These are phyloP conservation scores for Curvularia verruculosa DNA, from an alignment of 2,329 filamentous ascomycete species.

Conservation along the genomic window DNA sequence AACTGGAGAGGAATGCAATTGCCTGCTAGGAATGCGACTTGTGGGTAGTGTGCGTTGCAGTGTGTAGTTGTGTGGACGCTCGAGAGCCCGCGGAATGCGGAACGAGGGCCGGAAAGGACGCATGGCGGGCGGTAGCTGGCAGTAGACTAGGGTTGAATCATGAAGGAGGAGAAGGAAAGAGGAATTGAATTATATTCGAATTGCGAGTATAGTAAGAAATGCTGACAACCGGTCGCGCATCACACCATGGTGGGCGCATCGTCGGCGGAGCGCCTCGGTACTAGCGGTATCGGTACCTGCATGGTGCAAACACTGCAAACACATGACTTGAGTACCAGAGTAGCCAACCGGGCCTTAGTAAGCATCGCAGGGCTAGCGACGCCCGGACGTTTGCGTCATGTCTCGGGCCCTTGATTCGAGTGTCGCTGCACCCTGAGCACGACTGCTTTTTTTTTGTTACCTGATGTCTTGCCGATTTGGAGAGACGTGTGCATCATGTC, in stretches of 20 bases:
- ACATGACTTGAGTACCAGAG: too few species aligned
- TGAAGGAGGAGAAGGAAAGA: slow-evolving; percentile 8
- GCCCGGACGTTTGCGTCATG: not conserved
- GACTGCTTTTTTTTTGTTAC: not conserved
- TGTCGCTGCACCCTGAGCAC: not conserved
- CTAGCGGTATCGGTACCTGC: slow-evolving; percentile 19
- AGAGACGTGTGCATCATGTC: not conserved
- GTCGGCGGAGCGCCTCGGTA: slow-evolving; percentile 21
- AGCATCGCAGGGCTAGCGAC: not conserved
- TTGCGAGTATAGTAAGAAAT: slow-evolving; percentile 8
- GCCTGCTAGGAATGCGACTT: slow-evolving; percentile 21
- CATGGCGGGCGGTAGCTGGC: slow-evolving; percentile 29
- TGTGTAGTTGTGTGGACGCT: slow-evolving; percentile 36
- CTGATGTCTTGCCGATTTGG: not conserved
- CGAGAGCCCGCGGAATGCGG: slow-evolving; percentile 34
- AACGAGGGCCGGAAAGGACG: slow-evolving; percentile 35
- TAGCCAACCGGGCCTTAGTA: not conserved
- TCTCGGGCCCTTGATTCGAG: not conserved
- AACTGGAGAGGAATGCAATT: slow-evolving; percentile 21
- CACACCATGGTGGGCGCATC: slow-evolving; percentile 43
- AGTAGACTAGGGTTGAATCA: slow-evolving; percentile 24
- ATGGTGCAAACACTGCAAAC: slow-evolving; percentile 29
- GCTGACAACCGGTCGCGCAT: slow-evolving; percentile 24
- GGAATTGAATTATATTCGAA: slow-evolving; percentile 15
- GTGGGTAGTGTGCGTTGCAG: slow-evolving; percentile 29